Conservation (phyloP, 2,329 filamentous ascomycete genomes). For the Tolypocladium endophyticum region DNA sequence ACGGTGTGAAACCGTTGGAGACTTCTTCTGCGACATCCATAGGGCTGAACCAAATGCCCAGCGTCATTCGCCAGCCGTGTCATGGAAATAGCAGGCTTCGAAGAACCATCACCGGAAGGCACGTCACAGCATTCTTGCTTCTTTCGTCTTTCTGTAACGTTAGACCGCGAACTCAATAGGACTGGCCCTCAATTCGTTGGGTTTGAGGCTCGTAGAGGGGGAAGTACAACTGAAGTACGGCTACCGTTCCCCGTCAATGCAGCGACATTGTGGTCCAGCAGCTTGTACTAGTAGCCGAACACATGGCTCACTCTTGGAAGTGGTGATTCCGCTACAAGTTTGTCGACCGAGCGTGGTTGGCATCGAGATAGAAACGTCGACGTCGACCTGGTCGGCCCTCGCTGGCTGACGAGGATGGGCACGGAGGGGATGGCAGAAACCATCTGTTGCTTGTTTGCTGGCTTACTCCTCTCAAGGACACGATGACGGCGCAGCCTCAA, state of each 20-base stretch:
- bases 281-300: background rate
- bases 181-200: background rate
- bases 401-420: no score
- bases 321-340: no score
- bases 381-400: no score
- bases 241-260: slow-evolving; percentile 16
- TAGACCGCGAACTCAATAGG: no score
- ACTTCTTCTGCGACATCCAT: background rate
- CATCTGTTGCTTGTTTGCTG: no score
- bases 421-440: no score
- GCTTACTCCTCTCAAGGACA: no score
- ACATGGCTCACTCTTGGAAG: background rate
- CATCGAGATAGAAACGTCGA: no score
- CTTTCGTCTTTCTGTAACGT: background rate
- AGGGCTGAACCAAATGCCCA: background rate
- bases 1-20: background rate
- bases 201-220: background rate
- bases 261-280: slow-evolving; percentile 8
- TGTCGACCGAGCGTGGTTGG: no score
- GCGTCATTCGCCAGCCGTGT: background rate
- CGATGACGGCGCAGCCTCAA: no score
- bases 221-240: no score
- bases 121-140: background rate
- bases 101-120: no score
- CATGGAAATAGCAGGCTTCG: background rate